A percentile compares a stretch with the other conserved stretches of the same genome.
Evolutionary conservation across 306 rosid genomes (phyloP).

Genomic region (Vigna reflexopilosa): DNA sequence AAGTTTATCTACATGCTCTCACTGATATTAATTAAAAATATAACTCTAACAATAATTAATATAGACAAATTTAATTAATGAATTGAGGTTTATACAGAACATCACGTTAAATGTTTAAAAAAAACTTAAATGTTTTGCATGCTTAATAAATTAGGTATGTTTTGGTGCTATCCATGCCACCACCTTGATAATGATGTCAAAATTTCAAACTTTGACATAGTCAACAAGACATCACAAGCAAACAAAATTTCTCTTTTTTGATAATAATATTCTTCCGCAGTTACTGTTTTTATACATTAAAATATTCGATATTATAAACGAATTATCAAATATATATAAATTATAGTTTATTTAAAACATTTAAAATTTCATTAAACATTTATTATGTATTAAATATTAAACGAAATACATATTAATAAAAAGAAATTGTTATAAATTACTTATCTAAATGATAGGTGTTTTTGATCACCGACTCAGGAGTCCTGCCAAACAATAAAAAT

Average conservation of each 20-base stretch:
- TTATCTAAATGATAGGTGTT: too few relatives aligned
- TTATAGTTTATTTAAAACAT: background rate
- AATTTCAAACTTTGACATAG: background rate
- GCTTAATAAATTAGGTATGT: background rate
- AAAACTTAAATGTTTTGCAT: too few relatives aligned
- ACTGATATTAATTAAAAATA: too few relatives aligned
- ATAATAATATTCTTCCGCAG: background rate
- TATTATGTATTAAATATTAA: background rate
- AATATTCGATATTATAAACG: background rate
- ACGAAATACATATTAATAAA: too few relatives aligned
- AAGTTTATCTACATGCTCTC: too few relatives aligned
- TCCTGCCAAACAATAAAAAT: too few relatives aligned
- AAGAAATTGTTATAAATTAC: background rate
- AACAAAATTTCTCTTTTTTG: background rate
- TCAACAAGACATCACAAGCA: background rate
- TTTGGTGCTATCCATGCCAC: background rate
- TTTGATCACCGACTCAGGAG: too few relatives aligned
- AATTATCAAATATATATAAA: background rate
- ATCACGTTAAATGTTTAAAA: too few relatives aligned
- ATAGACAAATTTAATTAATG: too few relatives aligned
- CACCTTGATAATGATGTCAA: constrained; percentile 8
- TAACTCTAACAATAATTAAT: too few relatives aligned
- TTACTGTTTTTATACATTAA: background rate
- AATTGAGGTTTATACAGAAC: too few relatives aligned
- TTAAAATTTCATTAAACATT: background rate